Conservation (phyloP, 345 rosid genomes). For the Psidium guajava region DNA sequence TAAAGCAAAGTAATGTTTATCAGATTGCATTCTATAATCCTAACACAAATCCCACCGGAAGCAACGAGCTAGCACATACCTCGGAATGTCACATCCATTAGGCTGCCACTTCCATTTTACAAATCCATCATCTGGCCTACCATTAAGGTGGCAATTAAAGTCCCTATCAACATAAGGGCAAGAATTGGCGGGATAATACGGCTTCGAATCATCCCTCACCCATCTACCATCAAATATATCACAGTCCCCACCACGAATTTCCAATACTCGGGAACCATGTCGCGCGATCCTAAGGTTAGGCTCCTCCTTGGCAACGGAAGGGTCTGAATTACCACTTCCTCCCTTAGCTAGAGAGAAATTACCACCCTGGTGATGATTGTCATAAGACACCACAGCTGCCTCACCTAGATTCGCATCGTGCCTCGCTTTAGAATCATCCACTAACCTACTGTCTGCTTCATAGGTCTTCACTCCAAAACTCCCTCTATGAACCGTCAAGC, state of each 20-base stretch:
- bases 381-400: not conserved
- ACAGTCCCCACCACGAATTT: conserved; percentile 24
- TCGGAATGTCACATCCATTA: conserved; percentile 56
- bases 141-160: conserved; percentile 59
- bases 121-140: conserved; percentile 66
- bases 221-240: conserved; percentile 73
- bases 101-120: conserved; percentile 87
- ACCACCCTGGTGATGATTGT: not conserved
- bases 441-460: not conserved
- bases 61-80: conserved; percentile 17
- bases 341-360: not conserved
- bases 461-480: conserved; percentile 3
- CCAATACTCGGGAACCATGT: not conserved
- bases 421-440: not conserved
- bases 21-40: not conserved
- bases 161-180: conserved; percentile 75
- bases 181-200: conserved; percentile 61
- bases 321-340: not conserved
- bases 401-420: not conserved
- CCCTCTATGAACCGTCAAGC: conserved; percentile 3
- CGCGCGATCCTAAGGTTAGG: not conserved
- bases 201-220: conserved; percentile 63
- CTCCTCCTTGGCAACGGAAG: not conserved
- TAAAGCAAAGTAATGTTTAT: not conserved
- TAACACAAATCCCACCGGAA: not conserved